These are phyloP conservation scores for Ophiorrhiza pumila DNA, from an alignment of 257 asterid genomes.

Conservation along the genomic window DNA sequence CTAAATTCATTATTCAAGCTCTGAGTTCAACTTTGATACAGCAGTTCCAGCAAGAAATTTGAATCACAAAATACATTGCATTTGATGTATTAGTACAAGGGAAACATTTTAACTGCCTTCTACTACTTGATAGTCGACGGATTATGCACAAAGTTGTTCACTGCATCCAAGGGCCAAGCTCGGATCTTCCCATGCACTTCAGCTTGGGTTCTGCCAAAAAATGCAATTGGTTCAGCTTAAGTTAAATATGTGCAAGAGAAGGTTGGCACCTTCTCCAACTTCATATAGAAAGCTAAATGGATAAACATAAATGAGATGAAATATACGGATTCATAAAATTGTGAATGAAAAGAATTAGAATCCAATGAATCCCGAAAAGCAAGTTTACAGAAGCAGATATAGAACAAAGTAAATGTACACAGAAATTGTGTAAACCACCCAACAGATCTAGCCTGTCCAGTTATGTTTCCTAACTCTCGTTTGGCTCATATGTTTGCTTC, in stretches of 20 bases:
- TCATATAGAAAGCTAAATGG: background rate
- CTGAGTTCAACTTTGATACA: background rate
- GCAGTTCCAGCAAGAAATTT: background rate
- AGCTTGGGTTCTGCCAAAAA: conserved; percentile 6
- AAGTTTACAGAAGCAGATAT: background rate
- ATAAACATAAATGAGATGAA: background rate
- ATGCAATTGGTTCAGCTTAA: background rate
- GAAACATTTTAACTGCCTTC: background rate
- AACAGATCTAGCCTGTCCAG: background rate
- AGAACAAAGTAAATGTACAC: background rate
- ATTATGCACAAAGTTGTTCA: background rate
- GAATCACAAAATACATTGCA: background rate
- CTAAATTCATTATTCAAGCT: background rate
- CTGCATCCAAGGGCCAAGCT: conserved; percentile 1
- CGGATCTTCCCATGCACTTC: background rate
- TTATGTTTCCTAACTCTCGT: background rate
- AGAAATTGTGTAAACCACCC: background rate
- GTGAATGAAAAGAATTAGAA: background rate
- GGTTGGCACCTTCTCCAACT: background rate
- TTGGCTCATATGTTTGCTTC: background rate
- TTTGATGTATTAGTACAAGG: background rate
- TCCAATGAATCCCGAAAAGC: background rate
- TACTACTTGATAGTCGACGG: background rate
- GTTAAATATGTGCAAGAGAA: background rate
- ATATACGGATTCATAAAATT: background rate